Evolutionary conservation across 352 stramenopile species (phyloP), one percentile per base, ranked within the genome.

Genomic region (Thalassiosira hispida): DNA sequence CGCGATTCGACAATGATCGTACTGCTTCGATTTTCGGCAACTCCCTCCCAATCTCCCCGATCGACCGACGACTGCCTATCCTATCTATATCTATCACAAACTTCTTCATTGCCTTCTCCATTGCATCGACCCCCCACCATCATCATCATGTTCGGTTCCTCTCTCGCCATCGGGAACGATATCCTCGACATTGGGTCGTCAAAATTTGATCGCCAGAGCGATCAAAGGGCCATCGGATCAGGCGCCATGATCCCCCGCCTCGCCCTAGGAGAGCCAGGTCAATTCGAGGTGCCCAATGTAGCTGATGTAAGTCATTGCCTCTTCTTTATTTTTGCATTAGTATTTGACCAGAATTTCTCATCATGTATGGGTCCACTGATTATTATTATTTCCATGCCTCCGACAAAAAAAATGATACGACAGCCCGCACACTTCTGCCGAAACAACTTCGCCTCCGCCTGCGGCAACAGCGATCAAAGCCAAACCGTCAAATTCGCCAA

Each of bases 401-500:
- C n/a, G n/a, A n/a, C n/a, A n/a, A n/a, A n/a, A n/a, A n/a, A n/a
- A n/a, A n/a, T n/a, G n/a, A n/a, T n/a, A n/a, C 29, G 60, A 65
- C 35, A 99, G 90, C 96, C 96, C 20, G 96, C 97, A 35, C 88
- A 94, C 27, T 99, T 98, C 80, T 97, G 95, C 68, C 95, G 96
- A 68, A 95, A 88, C 65, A 97, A 99, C 90, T 98, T 99, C 82
- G 96, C 97, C 74, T 97, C 97, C 62, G 96, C 97, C 69, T 99
- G 98, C 89, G 95, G 95, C 25, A 88, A 79, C 71, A 95, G 96
- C 56, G 97, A 99, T 84, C 96, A 97, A 49, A 86, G 96, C 49
- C 96, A 99, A 79, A 57, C 74, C 2, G 87, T 94, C 38, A 94
- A 94, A 77, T 99, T 99, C 83, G 96, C 96, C 55, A 99, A 99